phyloP scores from a whole-genome alignment of 1,284 basidiomycete genomes.

The Cystobasidium slooffiae region DNA sequence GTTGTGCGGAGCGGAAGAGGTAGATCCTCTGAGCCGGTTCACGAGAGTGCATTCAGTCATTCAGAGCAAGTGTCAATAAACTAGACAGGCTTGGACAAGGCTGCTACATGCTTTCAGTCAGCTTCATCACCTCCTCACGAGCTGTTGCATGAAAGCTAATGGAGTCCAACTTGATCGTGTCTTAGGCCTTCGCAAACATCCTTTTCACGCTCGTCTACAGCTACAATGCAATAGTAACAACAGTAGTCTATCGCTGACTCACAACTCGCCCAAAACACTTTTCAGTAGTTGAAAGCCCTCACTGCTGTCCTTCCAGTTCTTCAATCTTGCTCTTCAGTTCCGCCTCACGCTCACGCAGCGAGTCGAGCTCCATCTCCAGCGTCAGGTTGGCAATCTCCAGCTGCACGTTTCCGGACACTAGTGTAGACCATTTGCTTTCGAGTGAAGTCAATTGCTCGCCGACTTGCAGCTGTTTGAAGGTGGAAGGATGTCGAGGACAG shows the following conservation, averaged over 20 bases:
- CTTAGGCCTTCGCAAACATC: no score
- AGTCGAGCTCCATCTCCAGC: slow-evolving; percentile 70
- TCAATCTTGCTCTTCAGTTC: slow-evolving; percentile 46
- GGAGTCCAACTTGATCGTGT: no score
- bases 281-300: neutral
- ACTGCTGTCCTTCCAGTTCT: slow-evolving; percentile 13
- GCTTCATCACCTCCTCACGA: no score
- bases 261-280: neutral
- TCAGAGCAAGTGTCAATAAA: no score
- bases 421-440: slow-evolving; percentile 84
- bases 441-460: slow-evolving; percentile 76
- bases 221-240: neutral
- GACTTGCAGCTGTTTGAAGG: slow-evolving; percentile 64
- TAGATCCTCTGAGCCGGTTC: no score
- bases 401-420: slow-evolving; percentile 82
- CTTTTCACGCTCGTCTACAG: neutral
- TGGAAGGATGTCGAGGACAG: neutral
- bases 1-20: neutral
- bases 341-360: slow-evolving; percentile 53
- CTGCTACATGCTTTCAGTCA: no score
- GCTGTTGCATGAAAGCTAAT: no score
- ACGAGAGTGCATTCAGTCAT: no score
- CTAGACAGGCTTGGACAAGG: no score
- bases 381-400: slow-evolving; percentile 90
- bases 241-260: neutral